Conservation (phyloP, 108 stramenopile genomes). For the Cyclostephanos invisitatus region DNA sequence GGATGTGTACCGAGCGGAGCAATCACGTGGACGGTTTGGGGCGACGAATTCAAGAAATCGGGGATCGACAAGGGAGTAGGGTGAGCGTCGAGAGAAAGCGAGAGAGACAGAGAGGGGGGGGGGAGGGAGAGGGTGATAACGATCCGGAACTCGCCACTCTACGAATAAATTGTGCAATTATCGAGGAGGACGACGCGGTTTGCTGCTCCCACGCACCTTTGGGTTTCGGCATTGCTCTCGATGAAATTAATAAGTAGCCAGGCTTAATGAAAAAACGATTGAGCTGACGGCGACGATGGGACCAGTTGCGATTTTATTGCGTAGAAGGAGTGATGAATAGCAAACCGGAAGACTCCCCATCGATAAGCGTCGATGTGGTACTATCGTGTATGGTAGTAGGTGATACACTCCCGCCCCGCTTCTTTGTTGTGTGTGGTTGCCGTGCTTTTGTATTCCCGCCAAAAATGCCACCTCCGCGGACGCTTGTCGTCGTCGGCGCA, state of each 20-base stretch:
- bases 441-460: no score
- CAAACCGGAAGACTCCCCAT: background rate
- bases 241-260: background rate
- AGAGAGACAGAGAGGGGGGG: no score
- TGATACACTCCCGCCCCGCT: no score
- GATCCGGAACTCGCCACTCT: no score
- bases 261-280: background rate
- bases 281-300: slow-evolving; percentile 3
- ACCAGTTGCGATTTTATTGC: background rate
- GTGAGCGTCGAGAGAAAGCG: background rate
- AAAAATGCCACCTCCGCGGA: no score
- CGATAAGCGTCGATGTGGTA: no score
- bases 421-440: no score
- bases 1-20: no score
- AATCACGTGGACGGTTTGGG: no score
- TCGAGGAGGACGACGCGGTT: background rate
- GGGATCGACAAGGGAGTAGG: background rate
- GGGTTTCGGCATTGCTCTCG: slow-evolving; percentile 41
- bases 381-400: no score
- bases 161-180: background rate
- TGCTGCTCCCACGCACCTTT: slow-evolving; percentile 39
- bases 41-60: slow-evolving; percentile 3
- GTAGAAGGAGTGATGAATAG: background rate
- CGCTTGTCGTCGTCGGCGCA: no score
- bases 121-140: no score